Base-by-base conservation (phyloP, 352 stramenopile genomes). In the Phytopythium aichiense region DNA sequence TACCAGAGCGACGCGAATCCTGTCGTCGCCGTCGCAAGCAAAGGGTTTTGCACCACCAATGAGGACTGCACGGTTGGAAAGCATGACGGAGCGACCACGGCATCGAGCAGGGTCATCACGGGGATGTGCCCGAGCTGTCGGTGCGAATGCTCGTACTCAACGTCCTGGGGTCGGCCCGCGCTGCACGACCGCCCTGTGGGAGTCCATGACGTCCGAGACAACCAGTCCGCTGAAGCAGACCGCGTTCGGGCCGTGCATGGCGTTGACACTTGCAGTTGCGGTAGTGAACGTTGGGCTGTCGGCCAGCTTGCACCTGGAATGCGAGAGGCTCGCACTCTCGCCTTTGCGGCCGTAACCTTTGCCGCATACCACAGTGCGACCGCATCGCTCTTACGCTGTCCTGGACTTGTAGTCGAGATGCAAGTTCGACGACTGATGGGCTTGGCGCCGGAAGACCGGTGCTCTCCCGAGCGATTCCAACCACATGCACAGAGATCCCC, bases 121-220 rank as follows among this genome's bases (percentile, higher is more conserved):
- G 77, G 77, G 15, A 77, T 65, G 25, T 91, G 81, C 37, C 60
- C 74, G 3, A 75, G 78, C 0, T 20, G 65, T 8, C 68, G 81
- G 2, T 91, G 81, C 28, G 48, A 81, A 22, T 91, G 81, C 56
- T 59, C 60, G n/a, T 75, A 72, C 38, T 63, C 70, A 40, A 45
- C 56, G 12, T 76, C 76, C 2, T 91, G 80, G 80, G 72, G 67
- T n/a, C 1, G 80, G 80, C n/a, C 80, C 80, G 42, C 80, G 80
- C 2, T 89, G 80, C 43, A 88, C 77, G 4, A 88, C 74, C 15
- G 67, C 72, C 0, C 55, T 69, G 2, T 57, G 63, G 3, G 71
- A 73, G 2, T 67, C 65, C 2, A 75, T 64, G 3, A 73, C 51
- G n/a, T 65, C 64, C 0, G 76, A 63, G 45, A 42, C 64, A 11